Base-by-base conservation (phyloP, 441 rosid species). In the Pelargonium fulgidum region DNA sequence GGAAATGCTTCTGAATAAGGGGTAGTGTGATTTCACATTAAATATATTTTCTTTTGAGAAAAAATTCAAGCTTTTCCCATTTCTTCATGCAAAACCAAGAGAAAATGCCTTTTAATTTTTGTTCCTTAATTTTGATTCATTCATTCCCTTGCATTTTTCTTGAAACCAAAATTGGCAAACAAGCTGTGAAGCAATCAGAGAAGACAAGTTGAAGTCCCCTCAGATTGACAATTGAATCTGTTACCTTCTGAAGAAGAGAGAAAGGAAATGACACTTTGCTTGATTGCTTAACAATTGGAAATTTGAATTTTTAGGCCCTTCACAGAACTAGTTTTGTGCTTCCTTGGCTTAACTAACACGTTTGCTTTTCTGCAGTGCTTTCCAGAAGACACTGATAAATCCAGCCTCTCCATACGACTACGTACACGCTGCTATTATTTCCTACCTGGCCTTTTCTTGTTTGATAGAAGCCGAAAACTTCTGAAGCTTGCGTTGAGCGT, bases 381-480 rank as follows among this genome's bases (percentile, higher is more conserved):
- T 72, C 84, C 81, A 13, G 86, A 83, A 79, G 88, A 77, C 72
- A 80, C 75, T 50, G 81, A 75, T 22, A 75, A 78, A 69, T 13
- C 76, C 22, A 20, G 24, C 50, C 66, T 50, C 17, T 79, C 76
- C 70, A n/a, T 58, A 71, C 22, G 65, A 77, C 70, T 16, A 2
- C 72, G 58, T 47, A 76, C 67, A 61, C 74, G 77, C 72, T 74
- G 64, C 33, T 90, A 82, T 82, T 84, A 84, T 66, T 56, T 91
- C 62, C 44, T 80, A 68, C 96, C 97, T 9, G 85, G 97, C 76
- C 81, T 76, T 73, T 75, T 82, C 85, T 68, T 94, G 80, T 89
- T 94, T 65, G 85, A 81, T 54, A 81, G 90, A 68, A 86, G 90
- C 83, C 77, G 56, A 64, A 74, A 73, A 71, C 85, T 91, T 69